Percentiles rank a stretch among this genome's conserved stretches.
Conservation (phyloP, 208 protist species). For the Leishmania tarentolae region DNA sequence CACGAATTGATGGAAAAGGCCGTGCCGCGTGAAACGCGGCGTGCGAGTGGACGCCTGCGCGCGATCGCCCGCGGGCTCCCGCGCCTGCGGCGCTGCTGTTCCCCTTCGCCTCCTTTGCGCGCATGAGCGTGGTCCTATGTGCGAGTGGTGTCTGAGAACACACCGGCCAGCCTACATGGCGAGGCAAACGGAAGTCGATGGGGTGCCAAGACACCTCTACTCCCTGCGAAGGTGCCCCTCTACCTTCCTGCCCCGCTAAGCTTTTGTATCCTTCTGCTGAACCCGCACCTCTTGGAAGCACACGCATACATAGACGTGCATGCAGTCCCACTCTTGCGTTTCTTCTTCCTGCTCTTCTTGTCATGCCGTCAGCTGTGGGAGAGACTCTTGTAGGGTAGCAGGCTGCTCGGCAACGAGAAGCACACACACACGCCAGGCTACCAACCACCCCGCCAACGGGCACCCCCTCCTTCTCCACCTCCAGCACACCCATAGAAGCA, state of each 20-base stretch:
- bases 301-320: not conserved
- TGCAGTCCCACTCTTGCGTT: not conserved
- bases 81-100: not conserved
- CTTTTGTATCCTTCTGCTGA: not conserved
- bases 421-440: not conserved
- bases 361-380: not conserved
- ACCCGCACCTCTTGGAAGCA: too few relatives aligned
- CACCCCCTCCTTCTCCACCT: not conserved
- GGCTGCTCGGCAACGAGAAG: not conserved
- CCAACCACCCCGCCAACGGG: not conserved
- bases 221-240: not conserved
- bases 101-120: not conserved
- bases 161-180: not conserved
- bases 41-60: not conserved
- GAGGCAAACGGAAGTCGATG: not conserved
- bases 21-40: not conserved
- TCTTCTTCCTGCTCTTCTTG: not conserved
- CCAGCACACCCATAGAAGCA: conserved; percentile 16
- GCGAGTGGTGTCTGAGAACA: not conserved
- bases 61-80: not conserved
- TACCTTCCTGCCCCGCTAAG: not conserved
- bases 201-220: not conserved
- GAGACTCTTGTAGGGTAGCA: not conserved
- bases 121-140: not conserved
- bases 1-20: not conserved